These are phyloP conservation scores for Paulownia fortunei DNA, from an alignment of 257 asterid genomes.

Conservation along the genomic window DNA sequence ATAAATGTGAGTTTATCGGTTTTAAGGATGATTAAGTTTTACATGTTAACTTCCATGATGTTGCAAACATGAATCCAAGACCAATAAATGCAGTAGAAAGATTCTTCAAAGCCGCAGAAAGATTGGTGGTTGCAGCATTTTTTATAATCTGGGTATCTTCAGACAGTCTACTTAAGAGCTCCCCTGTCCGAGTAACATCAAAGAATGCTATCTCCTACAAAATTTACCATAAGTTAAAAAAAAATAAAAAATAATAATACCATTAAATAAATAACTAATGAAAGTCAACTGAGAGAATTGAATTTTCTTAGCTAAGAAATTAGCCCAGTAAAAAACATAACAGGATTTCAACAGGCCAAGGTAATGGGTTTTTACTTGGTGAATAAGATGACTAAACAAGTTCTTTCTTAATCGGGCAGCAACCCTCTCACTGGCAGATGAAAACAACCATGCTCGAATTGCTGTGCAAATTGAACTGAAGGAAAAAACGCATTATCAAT, in stretches of 20 bases:
- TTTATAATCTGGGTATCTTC: slow-evolving; percentile 94
- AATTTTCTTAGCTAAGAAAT: not conserved
- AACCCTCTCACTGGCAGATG: slow-evolving; percentile 83
- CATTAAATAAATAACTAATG: too few relatives aligned
- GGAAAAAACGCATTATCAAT: slow-evolving; percentile 32
- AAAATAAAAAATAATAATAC: too few relatives aligned
- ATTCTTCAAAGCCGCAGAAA: slow-evolving; percentile 88
- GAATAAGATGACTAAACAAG: slow-evolving; percentile 72
- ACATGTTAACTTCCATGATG: slow-evolving; percentile 87
- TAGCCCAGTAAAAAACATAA: not conserved
- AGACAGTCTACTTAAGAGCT: slow-evolving; percentile 88
- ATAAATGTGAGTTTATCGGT: not conserved
- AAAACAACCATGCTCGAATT: slow-evolving; percentile 77
- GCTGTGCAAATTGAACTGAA: slow-evolving; percentile 76
- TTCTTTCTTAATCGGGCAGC: too few relatives aligned
- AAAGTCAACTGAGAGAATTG: not conserved
- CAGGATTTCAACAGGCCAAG: slow-evolving; percentile 10
- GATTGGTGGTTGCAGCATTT: slow-evolving; percentile 89
- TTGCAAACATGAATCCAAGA: slow-evolving; percentile 79
- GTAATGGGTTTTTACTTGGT: slow-evolving; percentile 57
- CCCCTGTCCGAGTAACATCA: slow-evolving; percentile 93
- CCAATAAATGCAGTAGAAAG: slow-evolving; percentile 84
- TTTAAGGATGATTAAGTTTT: slow-evolving; percentile 19
- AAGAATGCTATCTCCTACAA: slow-evolving; percentile 85
- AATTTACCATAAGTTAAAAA: not conserved